phyloP scores from a whole-genome alignment of 345 rosid genomes.

The Cardamine occulta region DNA sequence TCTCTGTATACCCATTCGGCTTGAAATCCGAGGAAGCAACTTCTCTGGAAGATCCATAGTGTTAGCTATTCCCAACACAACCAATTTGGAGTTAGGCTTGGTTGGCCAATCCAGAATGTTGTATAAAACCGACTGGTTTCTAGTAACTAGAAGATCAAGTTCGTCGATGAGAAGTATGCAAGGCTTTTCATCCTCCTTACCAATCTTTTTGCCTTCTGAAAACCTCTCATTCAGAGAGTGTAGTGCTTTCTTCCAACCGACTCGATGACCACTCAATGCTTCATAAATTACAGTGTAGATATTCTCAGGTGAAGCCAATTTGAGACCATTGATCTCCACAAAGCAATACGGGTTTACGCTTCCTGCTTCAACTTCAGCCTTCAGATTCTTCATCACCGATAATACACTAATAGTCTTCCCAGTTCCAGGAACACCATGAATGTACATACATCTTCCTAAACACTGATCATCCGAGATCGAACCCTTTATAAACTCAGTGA shows the following conservation, averaged over 20 bases:
- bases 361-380: conserved; percentile 86
- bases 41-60: conserved; percentile 99
- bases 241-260: conserved; percentile 91
- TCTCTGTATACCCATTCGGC: conserved; percentile 96
- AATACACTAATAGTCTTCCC: conserved; percentile 96
- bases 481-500: conserved; percentile 74
- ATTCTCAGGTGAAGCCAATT: conserved; percentile 91
- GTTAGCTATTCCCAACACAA: conserved; percentile 95
- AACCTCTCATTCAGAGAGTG: conserved; percentile 78
- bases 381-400: conserved; percentile 79
- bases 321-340: conserved; percentile 94
- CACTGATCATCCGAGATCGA: conserved; percentile 89
- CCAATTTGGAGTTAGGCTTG: conserved; percentile 75
- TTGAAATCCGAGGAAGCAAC: conserved; percentile 95
- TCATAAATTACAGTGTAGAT: conserved; percentile 89
- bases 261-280: conserved; percentile 89
- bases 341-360: conserved; percentile 73
- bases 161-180: conserved; percentile 96
- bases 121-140: conserved; percentile 92
- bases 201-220: conserved; percentile 63
- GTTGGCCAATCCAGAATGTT: conserved; percentile 98
- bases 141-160: conserved; percentile 92
- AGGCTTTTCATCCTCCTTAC: conserved; percentile 69
- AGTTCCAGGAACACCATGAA: conserved; percentile 99
- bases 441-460: conserved; percentile 86